Evolutionary conservation across 2,329 filamentous ascomycete species (phyloP).

Genomic region (Neocatenulostroma microsporum): DNA sequence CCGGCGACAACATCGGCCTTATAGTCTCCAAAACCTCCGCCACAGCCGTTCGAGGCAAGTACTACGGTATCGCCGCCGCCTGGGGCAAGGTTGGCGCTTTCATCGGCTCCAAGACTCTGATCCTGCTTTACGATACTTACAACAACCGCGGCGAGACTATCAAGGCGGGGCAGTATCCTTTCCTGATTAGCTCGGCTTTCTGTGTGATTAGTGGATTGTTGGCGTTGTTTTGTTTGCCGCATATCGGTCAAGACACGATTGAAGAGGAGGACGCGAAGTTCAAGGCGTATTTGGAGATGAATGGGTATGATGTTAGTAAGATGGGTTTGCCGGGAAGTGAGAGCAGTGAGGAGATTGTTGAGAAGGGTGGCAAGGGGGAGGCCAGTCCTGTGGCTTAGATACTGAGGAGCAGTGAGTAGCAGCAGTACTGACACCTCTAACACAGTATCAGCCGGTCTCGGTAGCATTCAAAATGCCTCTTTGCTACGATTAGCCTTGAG

Average conservation of each 20-base stretch:
- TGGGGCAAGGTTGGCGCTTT: constrained; percentile 70
- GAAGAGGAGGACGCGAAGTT: constrained; percentile 68
- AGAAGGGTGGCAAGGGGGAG: too few relatives aligned
- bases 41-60: constrained; percentile 71
- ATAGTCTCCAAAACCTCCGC: constrained; percentile 81
- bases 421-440: too few relatives aligned
- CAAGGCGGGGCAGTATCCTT: constrained; percentile 68
- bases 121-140: constrained; percentile 10
- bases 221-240: constrained; percentile 57
- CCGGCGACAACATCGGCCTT: constrained; percentile 86
- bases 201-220: constrained; percentile 67
- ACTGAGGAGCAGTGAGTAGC: too few relatives aligned
- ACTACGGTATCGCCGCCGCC: constrained; percentile 63
- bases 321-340: constrained; percentile 17
- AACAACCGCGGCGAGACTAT: constrained; percentile 42
- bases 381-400: too few relatives aligned
- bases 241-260: constrained; percentile 83
- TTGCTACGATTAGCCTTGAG: too few relatives aligned
- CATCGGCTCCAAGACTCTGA: constrained; percentile 53
- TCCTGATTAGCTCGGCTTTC: constrained; percentile 69
- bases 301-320: constrained; percentile 62
- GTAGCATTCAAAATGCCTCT: too few relatives aligned
- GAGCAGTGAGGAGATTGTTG: too few relatives aligned
- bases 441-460: too few relatives aligned
- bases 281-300: constrained; percentile 59